Percentiles rank a stretch among this genome's conserved stretches.
These are phyloP conservation scores for Obelidium mucronatum DNA, from an alignment of 192 early-diverging fungal genomes.

Conservation along the genomic window DNA sequence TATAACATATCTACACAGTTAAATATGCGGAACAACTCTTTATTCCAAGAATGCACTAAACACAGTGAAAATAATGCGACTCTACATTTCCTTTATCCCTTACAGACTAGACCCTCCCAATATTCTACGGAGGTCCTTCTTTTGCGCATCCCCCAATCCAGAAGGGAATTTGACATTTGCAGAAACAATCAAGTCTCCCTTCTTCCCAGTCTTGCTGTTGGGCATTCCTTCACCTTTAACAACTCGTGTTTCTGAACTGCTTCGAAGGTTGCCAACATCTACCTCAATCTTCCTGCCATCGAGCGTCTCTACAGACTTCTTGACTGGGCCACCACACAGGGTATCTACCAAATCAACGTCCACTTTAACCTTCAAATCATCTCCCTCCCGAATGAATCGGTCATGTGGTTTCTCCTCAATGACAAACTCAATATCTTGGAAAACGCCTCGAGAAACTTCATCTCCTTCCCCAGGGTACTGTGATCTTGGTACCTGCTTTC, in stretches of 20 bases:
- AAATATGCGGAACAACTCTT: no score
- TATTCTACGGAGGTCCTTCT: conserved; percentile 48
- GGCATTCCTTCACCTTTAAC: conserved; percentile 93
- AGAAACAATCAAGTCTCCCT: conserved; percentile 88
- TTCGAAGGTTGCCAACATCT: conserved; percentile 69
- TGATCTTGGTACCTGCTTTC: conserved; percentile 98
- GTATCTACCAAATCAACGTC: conserved; percentile 80
- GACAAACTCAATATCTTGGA: conserved; percentile 94
- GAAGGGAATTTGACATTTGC: conserved; percentile 80
- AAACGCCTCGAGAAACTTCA: conserved; percentile 71
- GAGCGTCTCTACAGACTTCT: conserved; percentile 73
- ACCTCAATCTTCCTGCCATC: conserved; percentile 78
- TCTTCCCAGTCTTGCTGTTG: conserved; percentile 82
- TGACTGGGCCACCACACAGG: conserved; percentile 71
- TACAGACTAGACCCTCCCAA: no score
- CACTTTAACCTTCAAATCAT: conserved; percentile 72
- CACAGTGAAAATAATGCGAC: no score
- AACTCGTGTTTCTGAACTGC: conserved; percentile 73
- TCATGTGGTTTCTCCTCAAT: conserved; percentile 92
- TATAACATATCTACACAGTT: no score
- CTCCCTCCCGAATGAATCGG: conserved; percentile 86
- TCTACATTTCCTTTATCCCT: no score
- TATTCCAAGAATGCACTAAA: no score
- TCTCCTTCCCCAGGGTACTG: conserved; percentile 90
- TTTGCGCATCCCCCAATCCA: conserved; percentile 71